Base-by-base conservation (phyloP, 73 alveolate species). In the Paramecium caudatum region DNA sequence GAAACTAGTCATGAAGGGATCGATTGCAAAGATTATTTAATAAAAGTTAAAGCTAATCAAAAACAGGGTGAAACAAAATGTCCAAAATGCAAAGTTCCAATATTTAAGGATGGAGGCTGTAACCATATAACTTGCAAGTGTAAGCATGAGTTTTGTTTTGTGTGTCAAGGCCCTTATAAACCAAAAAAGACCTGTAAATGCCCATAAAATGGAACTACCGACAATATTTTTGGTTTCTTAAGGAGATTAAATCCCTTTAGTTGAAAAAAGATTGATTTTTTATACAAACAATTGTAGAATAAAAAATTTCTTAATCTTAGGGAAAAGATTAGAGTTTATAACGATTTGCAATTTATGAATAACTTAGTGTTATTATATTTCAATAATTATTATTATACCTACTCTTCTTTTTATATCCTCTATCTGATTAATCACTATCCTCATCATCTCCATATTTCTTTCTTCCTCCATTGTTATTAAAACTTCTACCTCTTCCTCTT, bases 121-220 rank as follows among this genome's bases (percentile, higher is more conserved):
- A 74, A 74, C 43, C 88, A 74, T 16, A 74, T 74, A 2, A 74
- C 88, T 39, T 74, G 88, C 34, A n/a, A 17, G 32, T 74, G 88
- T 39, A 45, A 45, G 17, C 69, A 74, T 74, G 88, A 74, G 43
- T 74, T 74, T 21, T 74, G 88, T 74, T 74, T 3, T 37, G 43
- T 74, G 6, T 74, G 88, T 21, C 25, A 17, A 41, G 55, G 27
- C 5, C 16, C n/a, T 45, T 74, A 43, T 36, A 74, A 74, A 74
- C 88, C 88, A 55, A 55, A 55, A 55, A 55, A 43, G 30, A 43
- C 23, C 23, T 55, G 80, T 5, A 4, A 10, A 27, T 55, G 80
- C 12, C 46, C 80, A 9, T 55, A 55, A 23, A 55, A 10, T 17
- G 30, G 46, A 5, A 55, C 25, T 0, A 0, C 13, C 0, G 80